Conservation (phyloP, 257 asterid species). For the Solanum chaucha region DNA sequence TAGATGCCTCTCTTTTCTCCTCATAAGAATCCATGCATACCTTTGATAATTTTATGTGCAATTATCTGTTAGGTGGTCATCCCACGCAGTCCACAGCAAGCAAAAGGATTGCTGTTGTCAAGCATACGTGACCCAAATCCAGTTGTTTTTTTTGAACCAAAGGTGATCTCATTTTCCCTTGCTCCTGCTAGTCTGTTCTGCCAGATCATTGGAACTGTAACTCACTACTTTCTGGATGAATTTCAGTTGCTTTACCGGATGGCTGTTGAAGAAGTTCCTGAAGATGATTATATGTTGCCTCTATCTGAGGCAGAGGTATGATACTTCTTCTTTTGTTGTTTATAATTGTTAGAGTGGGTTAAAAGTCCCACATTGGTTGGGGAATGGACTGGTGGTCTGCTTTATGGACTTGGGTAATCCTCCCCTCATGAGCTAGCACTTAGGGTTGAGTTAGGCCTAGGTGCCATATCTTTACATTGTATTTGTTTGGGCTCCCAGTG, state of each 20-base stretch:
- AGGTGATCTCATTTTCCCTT: constrained; percentile 30
- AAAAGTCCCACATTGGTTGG: neutral
- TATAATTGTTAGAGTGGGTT: neutral
- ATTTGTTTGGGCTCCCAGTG: neutral
- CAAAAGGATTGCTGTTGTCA: constrained; percentile 81
- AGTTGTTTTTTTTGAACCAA: constrained; percentile 87
- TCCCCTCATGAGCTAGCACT: neutral
- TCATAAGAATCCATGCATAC: neutral
- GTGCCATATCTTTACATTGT: neutral
- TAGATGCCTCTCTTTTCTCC: neutral
- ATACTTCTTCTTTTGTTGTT: neutral
- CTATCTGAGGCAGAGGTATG: constrained; percentile 94
- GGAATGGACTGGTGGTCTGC: neutral
- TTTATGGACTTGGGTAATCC: neutral
- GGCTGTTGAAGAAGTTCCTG: constrained; percentile 96
- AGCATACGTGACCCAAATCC: constrained; percentile 93
- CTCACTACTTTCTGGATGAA: neutral
- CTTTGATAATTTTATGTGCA: neutral
- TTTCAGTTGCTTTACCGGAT: constrained; percentile 92
- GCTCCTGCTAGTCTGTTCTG: neutral
- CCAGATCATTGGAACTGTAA: neutral
- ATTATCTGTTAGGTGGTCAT: constrained; percentile 63
- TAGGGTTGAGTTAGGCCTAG: neutral
- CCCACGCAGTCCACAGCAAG: constrained; percentile 92
- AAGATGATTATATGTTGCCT: constrained; percentile 78